Percentiles rank a stretch among this genome's conserved stretches.
phyloP scores from a whole-genome alignment of 106 monocot species.

The Amphibolis antarctica region DNA sequence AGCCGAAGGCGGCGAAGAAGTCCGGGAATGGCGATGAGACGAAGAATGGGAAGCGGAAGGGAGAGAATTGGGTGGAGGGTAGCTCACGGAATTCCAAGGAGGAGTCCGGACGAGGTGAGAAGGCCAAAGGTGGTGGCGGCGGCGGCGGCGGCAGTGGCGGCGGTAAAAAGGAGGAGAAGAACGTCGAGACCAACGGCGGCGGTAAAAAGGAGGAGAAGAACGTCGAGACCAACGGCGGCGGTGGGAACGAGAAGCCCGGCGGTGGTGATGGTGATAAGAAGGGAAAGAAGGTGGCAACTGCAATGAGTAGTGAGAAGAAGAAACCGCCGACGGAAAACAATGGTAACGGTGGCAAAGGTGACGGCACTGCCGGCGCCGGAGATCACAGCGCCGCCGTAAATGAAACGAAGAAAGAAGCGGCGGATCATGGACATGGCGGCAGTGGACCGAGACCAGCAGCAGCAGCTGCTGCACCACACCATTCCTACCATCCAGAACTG shows the following conservation, averaged over 20 bases:
- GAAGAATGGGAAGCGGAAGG: neutral
- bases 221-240: neutral
- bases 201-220: neutral
- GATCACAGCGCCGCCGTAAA: no score
- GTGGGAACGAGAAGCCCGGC: no score
- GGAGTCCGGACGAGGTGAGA: neutral
- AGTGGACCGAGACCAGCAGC: neutral
- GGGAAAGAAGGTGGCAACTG: no score
- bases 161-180: neutral
- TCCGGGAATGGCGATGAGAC: neutral
- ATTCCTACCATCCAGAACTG: neutral
- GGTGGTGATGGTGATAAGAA: no score
- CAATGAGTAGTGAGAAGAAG: neutral
- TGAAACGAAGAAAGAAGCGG: slow-evolving; percentile 8
- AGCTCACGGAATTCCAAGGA: neutral
- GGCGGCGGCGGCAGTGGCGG: neutral
- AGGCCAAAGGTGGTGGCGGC: neutral
- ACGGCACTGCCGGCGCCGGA: no score
- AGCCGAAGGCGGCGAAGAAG: no score
- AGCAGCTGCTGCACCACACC: neutral
- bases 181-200: neutral
- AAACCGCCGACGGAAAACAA: neutral
- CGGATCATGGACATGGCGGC: neutral
- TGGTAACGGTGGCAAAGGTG: neutral
- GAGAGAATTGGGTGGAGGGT: neutral